A percentile compares a stretch with the other conserved stretches of the same genome.
Conservation (phyloP, 768 basidiomycete species). For the Agrocybe chaxingu region DNA sequence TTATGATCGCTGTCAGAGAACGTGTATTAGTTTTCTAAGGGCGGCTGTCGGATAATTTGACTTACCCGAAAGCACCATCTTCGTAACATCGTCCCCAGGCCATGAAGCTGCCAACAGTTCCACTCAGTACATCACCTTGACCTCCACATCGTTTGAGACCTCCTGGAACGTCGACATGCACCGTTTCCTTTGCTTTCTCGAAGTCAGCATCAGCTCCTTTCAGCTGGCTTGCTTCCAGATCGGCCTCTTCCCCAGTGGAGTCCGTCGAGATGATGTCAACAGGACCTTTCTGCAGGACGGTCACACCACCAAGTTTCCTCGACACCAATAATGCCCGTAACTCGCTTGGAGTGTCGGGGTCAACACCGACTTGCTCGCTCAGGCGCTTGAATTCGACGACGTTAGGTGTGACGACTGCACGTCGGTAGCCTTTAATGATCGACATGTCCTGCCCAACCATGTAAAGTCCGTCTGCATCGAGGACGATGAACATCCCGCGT, state of each 20-base stretch:
- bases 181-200: constrained; percentile 53
- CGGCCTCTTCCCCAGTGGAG: constrained; percentile 53
- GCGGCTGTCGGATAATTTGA: constrained; percentile 3
- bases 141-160: constrained; percentile 93
- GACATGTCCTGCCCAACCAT: constrained; percentile 73
- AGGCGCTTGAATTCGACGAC: constrained; percentile 89
- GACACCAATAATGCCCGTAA: constrained; percentile 74
- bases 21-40: background rate
- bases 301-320: constrained; percentile 75
- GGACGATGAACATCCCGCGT: constrained; percentile 82
- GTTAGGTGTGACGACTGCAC: constrained; percentile 91
- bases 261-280: constrained; percentile 81
- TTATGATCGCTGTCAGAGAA: constrained; percentile 42
- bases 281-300: constrained; percentile 86
- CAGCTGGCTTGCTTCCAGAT: constrained; percentile 40
- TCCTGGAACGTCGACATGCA: constrained; percentile 68
- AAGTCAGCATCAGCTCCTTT: constrained; percentile 43
- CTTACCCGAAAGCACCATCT: constrained; percentile 76
- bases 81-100: constrained; percentile 97
- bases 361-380: constrained; percentile 69
- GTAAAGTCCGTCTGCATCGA: constrained; percentile 93
- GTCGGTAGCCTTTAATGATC: constrained; percentile 79
- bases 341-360: constrained; percentile 44
- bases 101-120: constrained; percentile 82
- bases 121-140: constrained; percentile 92